A percentile compares a stretch with the other conserved stretches of the same genome.
Evolutionary conservation across 306 rosid genomes (phyloP).

Genomic region (Rosa chinensis): DNA sequence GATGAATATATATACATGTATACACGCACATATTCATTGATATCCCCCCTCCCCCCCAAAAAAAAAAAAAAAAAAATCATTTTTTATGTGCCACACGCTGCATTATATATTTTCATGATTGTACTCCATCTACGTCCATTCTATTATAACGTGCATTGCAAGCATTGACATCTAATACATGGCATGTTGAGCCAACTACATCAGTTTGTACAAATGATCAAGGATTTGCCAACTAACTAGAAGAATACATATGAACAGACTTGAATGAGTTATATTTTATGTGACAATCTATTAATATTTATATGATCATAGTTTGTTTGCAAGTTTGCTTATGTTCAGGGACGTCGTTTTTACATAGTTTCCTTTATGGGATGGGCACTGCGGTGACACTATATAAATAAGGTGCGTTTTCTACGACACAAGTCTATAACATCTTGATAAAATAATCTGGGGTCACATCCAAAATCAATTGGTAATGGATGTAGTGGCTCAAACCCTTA

Average conservation of each 20-base stretch:
- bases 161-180: neutral
- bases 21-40: neutral
- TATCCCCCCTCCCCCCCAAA: neutral
- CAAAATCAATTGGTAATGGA: too few species aligned
- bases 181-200: conserved; percentile 1
- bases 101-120: conserved; percentile 9
- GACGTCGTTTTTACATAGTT: too few species aligned
- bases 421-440: too few species aligned
- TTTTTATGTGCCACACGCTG: neutral
- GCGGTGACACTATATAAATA: too few species aligned
- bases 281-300: neutral
- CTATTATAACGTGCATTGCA: neutral
- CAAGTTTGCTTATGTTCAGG: too few species aligned
- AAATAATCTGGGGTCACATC: too few species aligned
- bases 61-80: too few species aligned
- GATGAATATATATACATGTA: neutral
- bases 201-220: neutral
- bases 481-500: too few species aligned
- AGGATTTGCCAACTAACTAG: neutral
- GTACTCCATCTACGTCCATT: neutral
- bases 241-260: neutral
- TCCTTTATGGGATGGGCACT: too few species aligned
- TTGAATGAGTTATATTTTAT: neutral
- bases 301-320: too few species aligned
- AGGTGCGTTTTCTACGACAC: too few species aligned